Percentiles rank a stretch among this genome's conserved stretches.
Conservation (phyloP, 495 filamentous ascomycete genomes). For the Daldinia vernicosa region DNA sequence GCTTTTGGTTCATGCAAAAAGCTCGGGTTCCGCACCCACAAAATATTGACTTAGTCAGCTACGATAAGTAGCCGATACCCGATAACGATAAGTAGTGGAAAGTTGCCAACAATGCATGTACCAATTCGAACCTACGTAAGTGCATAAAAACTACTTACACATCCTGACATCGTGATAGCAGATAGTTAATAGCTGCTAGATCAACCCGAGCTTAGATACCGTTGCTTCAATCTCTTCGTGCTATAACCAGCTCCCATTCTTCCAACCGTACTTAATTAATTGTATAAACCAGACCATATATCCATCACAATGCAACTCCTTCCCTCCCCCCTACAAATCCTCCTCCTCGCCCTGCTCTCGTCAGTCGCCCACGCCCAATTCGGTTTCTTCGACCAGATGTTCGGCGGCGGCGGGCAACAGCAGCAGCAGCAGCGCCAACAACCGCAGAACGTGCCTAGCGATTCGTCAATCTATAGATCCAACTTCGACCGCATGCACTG, state of each 20-base stretch:
- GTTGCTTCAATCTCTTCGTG: not conserved
- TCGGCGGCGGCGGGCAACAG: constrained; percentile 60
- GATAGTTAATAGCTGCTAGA: not conserved
- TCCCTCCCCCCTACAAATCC: constrained; percentile 13
- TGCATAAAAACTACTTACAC: constrained; percentile 1
- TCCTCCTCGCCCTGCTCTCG: constrained; percentile 47
- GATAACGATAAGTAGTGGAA: constrained; percentile 43
- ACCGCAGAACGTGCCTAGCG: constrained; percentile 79
- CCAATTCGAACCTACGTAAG: constrained; percentile 11
- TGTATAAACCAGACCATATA: not conserved
- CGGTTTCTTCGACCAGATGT: constrained; percentile 87
- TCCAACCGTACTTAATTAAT: not conserved
- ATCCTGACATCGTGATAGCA: not conserved
- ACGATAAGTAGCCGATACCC: not conserved
- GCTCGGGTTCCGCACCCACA: constrained; percentile 13
- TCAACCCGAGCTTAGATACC: not conserved
- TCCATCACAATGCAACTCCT: constrained; percentile 42
- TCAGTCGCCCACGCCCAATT: constrained; percentile 68
- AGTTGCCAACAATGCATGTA: constrained; percentile 47
- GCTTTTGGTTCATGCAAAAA: constrained; percentile 17
- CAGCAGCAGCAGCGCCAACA: constrained; percentile 70
- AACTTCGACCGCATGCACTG: constrained; percentile 77
- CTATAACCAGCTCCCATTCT: not conserved
- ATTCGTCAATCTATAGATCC: constrained; percentile 77
- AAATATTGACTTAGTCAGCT: constrained; percentile 59